A percentile compares a stretch with the other conserved stretches of the same genome.
These are phyloP conservation scores for Solanum sitiens DNA, from an alignment of 257 asterid species.

Conservation along the genomic window DNA sequence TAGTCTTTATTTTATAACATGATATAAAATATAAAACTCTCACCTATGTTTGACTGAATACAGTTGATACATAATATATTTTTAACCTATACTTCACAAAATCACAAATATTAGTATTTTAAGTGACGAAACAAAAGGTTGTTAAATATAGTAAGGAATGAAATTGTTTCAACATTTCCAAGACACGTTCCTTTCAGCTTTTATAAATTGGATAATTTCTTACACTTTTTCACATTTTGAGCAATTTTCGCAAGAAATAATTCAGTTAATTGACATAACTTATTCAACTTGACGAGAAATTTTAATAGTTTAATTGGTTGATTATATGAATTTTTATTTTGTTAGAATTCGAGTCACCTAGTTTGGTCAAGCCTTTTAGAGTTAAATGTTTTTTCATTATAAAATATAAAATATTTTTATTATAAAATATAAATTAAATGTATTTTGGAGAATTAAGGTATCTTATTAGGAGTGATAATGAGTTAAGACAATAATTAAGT, in stretches of 20 bases:
- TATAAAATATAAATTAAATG: too few species aligned
- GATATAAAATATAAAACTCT: too few species aligned
- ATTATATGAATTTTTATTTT: fast-evolving
- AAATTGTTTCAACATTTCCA: not conserved
- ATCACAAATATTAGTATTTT: too few species aligned
- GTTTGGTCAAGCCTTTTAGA: not conserved
- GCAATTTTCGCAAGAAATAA: not conserved
- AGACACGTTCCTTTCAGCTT: not conserved
- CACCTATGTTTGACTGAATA: too few species aligned
- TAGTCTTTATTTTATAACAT: too few species aligned
- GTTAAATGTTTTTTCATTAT: not conserved
- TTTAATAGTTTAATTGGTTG: not conserved
- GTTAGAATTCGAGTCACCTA: not conserved
- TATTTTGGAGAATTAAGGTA: too few species aligned
- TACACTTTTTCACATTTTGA: not conserved
- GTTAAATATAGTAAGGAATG: not conserved
- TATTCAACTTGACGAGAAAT: fast-evolving
- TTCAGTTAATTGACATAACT: not conserved
- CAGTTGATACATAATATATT: too few species aligned
- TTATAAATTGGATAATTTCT: not conserved
- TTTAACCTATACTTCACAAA: too few species aligned
- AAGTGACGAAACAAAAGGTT: not conserved
- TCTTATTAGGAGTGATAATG: too few species aligned
- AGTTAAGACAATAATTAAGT: too few species aligned
- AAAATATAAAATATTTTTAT: too few species aligned